Evolutionary conservation across 2,329 filamentous ascomycete species (phyloP).

Genomic region (Capronia americana): DNA sequence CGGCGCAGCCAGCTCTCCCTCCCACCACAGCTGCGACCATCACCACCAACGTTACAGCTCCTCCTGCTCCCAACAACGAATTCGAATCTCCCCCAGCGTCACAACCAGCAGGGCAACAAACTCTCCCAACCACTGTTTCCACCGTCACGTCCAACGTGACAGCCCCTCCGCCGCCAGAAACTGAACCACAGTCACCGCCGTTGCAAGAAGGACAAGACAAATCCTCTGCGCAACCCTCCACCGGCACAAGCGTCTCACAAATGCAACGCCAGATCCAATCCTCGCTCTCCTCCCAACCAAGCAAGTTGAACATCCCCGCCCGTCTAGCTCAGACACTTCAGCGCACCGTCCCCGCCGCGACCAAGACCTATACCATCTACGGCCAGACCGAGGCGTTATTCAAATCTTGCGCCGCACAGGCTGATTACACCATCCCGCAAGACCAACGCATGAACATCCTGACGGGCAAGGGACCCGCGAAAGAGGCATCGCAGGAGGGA

Average conservation of each 20-base stretch:
- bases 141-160: constrained; percentile 20
- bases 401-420: constrained; percentile 73
- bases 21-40: constrained; percentile 28
- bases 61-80: background rate
- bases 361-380: constrained; percentile 78
- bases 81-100: constrained; percentile 7
- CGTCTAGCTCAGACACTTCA: constrained; percentile 40
- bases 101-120: constrained; percentile 1
- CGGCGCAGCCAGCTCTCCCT: constrained; percentile 11
- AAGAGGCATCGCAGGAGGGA: constrained; percentile 68
- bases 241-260: constrained; percentile 21
- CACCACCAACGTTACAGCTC: constrained; percentile 31
- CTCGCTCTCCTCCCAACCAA: constrained; percentile 13
- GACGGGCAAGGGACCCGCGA: constrained; percentile 51
- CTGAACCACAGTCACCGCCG: background rate
- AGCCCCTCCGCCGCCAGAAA: constrained; percentile 1
- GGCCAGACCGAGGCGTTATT: constrained; percentile 79
- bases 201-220: constrained; percentile 10
- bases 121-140: constrained; percentile 5
- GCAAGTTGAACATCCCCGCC: constrained; percentile 22
- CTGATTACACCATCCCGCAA: constrained; percentile 77
- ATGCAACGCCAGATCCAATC: constrained; percentile 33
- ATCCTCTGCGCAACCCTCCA: constrained; percentile 16
- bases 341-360: constrained; percentile 49
- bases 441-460: constrained; percentile 70